phyloP scores from a whole-genome alignment of 2,329 filamentous ascomycete genomes.

The Chalara sp. region DNA sequence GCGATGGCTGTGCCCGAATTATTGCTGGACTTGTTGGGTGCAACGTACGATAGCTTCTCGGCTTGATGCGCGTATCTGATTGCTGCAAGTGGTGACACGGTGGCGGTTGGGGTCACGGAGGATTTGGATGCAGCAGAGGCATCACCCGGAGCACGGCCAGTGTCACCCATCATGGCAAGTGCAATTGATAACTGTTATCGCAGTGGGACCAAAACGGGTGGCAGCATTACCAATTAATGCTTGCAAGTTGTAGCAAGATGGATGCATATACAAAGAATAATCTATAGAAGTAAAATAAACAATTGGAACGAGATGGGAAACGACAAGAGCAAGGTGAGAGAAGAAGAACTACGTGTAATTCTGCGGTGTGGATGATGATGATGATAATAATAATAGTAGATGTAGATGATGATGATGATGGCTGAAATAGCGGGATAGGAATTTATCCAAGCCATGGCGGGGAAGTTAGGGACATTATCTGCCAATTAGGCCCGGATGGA shows the following conservation, averaged over 20 bases:
- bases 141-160: background rate
- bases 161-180: slow-evolving; percentile 4
- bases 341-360: no score
- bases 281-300: no score
- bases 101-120: background rate
- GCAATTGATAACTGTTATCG: slow-evolving; percentile 7
- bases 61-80: slow-evolving; percentile 56
- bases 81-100: slow-evolving; percentile 26
- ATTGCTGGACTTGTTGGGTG: slow-evolving; percentile 20
- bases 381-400: no score
- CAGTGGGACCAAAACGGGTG: background rate
- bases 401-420: no score
- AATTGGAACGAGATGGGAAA: no score
- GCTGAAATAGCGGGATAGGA: background rate
- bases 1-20: slow-evolving; percentile 45
- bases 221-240: no score
- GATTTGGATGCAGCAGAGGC: background rate
- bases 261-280: no score
- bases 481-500: no score
- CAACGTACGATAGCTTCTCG: slow-evolving; percentile 42
- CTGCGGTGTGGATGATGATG: no score
- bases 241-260: no score
- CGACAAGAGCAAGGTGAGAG: no score
- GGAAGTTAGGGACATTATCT: no score
- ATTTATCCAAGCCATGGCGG: background rate